Base-by-base conservation (phyloP, 2,329 filamentous ascomycete genomes). In the Fusarium proliferatum region DNA sequence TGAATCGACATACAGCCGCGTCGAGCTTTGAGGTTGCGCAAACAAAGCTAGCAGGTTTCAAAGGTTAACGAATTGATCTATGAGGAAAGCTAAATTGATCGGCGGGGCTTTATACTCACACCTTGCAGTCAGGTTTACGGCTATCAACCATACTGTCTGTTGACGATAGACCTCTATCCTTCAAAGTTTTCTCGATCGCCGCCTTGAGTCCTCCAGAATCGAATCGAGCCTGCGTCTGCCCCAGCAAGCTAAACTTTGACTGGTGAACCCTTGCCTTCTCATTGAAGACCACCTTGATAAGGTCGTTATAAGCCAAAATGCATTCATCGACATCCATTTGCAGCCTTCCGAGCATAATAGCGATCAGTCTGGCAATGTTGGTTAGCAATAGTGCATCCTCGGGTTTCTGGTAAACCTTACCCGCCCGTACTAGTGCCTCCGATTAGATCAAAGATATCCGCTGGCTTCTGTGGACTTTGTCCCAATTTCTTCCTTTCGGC, bases 351-450 rank as follows among this genome's bases (percentile, higher is more conserved):
- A 69, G 66, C 66, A 61, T 65, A 5, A 55, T 65, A 3, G 66
- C 56, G 15, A 58, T 65, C 2, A 69, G 28, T 6, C 66, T 69
- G 13, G 11, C 6, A 13, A 12, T 30, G 34, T 5, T 6, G 3
- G 30, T 28, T 1, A 33, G 36, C 6, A 38, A 23, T 16, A 45
- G 30, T 6, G 26, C 26, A 26, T 26, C 26, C 6, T 26, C 26
- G 6, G 26, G 26, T 26, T 5, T 34, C n/a, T 11, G 5, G 15
- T 8, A 16, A 16, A 8, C 8, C 8, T 30, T 30, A 61, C 51
- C 51, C 66, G 6, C 66, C 56, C 13, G 61, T 69, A 38, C 61
- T 49, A 10, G 51, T 49, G 4, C 66, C 66, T 16, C 55, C 66
- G 0, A 55, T 69, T 5, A 61, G 15, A 28, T 69, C 56, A 33